Conservation (phyloP, 345 rosid species). For the Pelargonium nanum region DNA sequence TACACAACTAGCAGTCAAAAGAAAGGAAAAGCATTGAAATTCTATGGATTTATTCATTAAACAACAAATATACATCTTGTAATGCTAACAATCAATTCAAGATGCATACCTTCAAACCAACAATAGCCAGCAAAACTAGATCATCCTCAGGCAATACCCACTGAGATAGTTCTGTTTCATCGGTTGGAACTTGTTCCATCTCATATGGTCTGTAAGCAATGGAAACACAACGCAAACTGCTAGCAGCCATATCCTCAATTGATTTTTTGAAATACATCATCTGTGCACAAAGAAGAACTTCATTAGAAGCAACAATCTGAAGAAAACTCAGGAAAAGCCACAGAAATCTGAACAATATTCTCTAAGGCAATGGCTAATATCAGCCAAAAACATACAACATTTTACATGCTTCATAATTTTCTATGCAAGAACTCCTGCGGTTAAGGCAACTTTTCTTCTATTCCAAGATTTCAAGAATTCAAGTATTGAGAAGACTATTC, state of each 20-base stretch:
- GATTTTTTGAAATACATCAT: conserved; percentile 38
- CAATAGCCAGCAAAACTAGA: conserved; percentile 76
- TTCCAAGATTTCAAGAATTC: not conserved
- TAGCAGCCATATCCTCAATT: conserved; percentile 75
- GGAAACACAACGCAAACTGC: conserved; percentile 91
- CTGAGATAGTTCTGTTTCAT: conserved; percentile 44
- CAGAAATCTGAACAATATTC: not conserved
- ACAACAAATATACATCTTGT: not conserved
- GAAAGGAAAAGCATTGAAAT: not conserved
- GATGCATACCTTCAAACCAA: conserved; percentile 75
- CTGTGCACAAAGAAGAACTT: not conserved
- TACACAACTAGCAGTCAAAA: too few species aligned
- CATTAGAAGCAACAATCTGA: not conserved
- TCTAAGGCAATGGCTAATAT: not conserved
- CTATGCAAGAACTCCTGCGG: not conserved
- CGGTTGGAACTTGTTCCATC: conserved; percentile 50
- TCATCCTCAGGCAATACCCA: conserved; percentile 91
- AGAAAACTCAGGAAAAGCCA: not conserved
- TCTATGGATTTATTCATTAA: not conserved
- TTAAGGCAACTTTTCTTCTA: not conserved
- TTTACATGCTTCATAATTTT: not conserved
- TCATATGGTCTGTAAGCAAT: conserved; percentile 72
- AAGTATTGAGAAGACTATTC: not conserved
- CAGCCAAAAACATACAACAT: not conserved
- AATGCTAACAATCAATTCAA: not conserved